Percentiles rank a stretch among this genome's conserved stretches.
These are phyloP conservation scores for Apiotrichum veenhuisii DNA, from an alignment of 1,284 basidiomycete species.

Conservation along the genomic window DNA sequence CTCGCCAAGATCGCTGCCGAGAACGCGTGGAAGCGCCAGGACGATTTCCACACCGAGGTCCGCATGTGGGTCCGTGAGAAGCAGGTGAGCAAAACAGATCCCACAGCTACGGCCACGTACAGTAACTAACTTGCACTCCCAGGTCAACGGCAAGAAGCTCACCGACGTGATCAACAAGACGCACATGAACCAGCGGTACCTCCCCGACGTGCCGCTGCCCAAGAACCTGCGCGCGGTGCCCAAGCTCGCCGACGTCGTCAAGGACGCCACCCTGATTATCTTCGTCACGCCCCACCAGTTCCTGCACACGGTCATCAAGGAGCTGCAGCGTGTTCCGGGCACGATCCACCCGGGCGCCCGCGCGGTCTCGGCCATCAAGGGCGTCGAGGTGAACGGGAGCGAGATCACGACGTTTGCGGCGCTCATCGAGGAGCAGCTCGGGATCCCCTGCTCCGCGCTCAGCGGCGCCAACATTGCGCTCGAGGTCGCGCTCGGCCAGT, in stretches of 20 bases:
- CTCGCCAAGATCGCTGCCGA: conserved; percentile 57
- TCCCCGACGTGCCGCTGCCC: conserved; percentile 56
- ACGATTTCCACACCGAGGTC: conserved; percentile 53
- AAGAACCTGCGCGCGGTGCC: conserved; percentile 56
- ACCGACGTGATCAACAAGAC: conserved; percentile 57
- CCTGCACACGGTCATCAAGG: conserved; percentile 45
- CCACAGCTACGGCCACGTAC: neutral
- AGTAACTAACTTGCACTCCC: conserved; percentile 7
- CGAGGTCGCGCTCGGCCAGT: conserved; percentile 55
- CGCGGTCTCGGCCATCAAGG: conserved; percentile 55
- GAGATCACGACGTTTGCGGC: conserved; percentile 58
- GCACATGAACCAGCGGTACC: conserved; percentile 58
- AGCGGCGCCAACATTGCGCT: conserved; percentile 61
- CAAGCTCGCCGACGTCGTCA: conserved; percentile 53
- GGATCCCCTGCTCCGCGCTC: conserved; percentile 55
- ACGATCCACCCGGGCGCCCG: conserved; percentile 49
- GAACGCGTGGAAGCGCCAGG: conserved; percentile 50
- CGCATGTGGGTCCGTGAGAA: conserved; percentile 56
- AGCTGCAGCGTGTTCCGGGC: conserved; percentile 48
- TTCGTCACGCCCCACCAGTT: conserved; percentile 57
- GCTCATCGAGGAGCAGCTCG: conserved; percentile 57
- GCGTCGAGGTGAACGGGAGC: conserved; percentile 54
- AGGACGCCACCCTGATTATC: conserved; percentile 56
- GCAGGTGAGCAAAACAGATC: conserved; percentile 28
- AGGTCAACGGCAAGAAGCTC: conserved; percentile 55